Evolutionary conservation across 805 yeast genomes (phyloP), one percentile per base, ranked within the genome.

Genomic region (Candida silvicultrix): DNA sequence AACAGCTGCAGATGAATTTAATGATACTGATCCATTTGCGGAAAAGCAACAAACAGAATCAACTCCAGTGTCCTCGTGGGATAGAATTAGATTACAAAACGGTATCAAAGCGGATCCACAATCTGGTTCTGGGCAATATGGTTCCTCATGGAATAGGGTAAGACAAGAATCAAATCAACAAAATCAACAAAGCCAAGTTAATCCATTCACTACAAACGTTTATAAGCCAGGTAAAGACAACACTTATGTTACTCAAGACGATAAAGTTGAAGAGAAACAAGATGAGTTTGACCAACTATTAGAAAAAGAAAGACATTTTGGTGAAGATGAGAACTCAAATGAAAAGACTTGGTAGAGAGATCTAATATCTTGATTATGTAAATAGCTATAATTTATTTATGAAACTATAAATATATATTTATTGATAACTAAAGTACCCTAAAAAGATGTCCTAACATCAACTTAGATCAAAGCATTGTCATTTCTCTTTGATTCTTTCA

Each of bases 401-500:
- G 31, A 28, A 8, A 28, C 14, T 10, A 28, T 34, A 22, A n/a
- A 29, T 43, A 22, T 36, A 23, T 15, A 38, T 23, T 11, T 15
- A 12, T 14, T 23, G n/a, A n/a, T n/a, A n/a, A n/a, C n/a, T n/a
- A n/a, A n/a, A n/a, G n/a, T n/a, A n/a, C n/a, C n/a, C n/a, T n/a
- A n/a, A n/a, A n/a, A n/a, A n/a, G n/a, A n/a, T n/a, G n/a, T n/a
- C n/a, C n/a, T n/a, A n/a, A n/a, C n/a, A n/a, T n/a, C n/a, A n/a
- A 11, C 18, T 31, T 15, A 15, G 16, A 53, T 37, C 48, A 59
- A 52, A 22, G 55, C 75, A 64, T 87, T 88, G 63, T 85, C 95
- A 47, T 65, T 62, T 74, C 95, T 85, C 75, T 80, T 86, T 50
- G 81, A 80, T 35, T 75, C 83, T 69, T 80, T 84, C 70, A 94